These are phyloP conservation scores for Gremmenia infestans DNA, from an alignment of 2,329 filamentous ascomycete species.

Conservation along the genomic window DNA sequence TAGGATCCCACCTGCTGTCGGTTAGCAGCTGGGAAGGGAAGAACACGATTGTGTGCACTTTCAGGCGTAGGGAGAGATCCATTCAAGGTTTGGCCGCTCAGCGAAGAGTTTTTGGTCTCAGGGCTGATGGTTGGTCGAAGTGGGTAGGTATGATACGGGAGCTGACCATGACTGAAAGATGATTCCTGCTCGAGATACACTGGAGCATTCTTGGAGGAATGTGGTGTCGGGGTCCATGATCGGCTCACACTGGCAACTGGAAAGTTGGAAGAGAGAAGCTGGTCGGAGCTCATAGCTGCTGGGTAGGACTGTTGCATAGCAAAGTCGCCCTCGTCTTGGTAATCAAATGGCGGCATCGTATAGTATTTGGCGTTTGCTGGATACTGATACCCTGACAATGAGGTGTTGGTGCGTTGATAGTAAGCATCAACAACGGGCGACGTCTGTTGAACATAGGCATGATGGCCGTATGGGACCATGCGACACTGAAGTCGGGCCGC, in stretches of 20 bases:
- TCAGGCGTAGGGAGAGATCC: slow-evolving; percentile 16
- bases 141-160: slow-evolving; percentile 17
- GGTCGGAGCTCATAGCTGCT: slow-evolving; percentile 13
- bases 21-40: slow-evolving; percentile 22
- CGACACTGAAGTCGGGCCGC: slow-evolving; percentile 21
- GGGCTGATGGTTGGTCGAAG: slow-evolving; percentile 17
- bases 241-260: slow-evolving; percentile 7
- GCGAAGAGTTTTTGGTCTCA: slow-evolving; percentile 15
- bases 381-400: slow-evolving; percentile 16
- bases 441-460: slow-evolving; percentile 12
- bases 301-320: slow-evolving; percentile 6
- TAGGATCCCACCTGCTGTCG: slow-evolving; percentile 13
- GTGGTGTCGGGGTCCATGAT: slow-evolving; percentile 16
- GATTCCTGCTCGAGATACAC: slow-evolving; percentile 19
- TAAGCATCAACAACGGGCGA: slow-evolving; percentile 10
- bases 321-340: slow-evolving; percentile 25
- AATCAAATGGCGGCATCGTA: slow-evolving; percentile 18
- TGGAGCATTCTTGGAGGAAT: slow-evolving; percentile 11
- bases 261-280: slow-evolving; percentile 12
- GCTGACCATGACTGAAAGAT: slow-evolving; percentile 16
- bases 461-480: slow-evolving; percentile 17
- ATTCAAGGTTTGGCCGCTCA: slow-evolving; percentile 5
- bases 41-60: slow-evolving; percentile 22
- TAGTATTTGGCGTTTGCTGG: slow-evolving; percentile 17
- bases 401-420: slow-evolving; percentile 14